Percentiles rank a stretch among this genome's conserved stretches.
Conservation (phyloP, 2,329 filamentous ascomycete genomes). For the Neonectria punicea region DNA sequence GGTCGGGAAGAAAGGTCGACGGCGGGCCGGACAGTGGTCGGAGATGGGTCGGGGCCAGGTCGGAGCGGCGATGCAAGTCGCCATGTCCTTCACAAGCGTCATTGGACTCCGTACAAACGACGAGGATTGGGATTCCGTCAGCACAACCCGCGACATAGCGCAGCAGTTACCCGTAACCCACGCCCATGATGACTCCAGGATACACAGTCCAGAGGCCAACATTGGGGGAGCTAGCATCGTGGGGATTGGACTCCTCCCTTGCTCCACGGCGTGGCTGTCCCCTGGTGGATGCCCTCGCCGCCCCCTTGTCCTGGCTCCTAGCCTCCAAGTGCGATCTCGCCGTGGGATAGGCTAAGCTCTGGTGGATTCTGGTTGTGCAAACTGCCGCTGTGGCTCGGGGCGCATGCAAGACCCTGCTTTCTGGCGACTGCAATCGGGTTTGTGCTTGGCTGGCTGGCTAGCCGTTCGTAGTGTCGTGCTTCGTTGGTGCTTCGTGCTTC, state of each 20-base stretch:
- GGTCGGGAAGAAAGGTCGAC: not conserved
- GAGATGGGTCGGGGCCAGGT: not conserved
- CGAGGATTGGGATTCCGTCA: not conserved
- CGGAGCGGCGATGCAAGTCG: not conserved
- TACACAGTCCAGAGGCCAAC: not conserved
- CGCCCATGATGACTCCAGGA: not conserved
- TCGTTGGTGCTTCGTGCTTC: not conserved
- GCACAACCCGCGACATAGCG: constrained; percentile 4
- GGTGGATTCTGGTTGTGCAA: constrained; percentile 19
- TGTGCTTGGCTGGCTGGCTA: constrained; percentile 22
- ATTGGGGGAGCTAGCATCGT: constrained; percentile 21
- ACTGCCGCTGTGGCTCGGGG: constrained; percentile 25
- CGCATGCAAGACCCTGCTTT: constrained; percentile 28
- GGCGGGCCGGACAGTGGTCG: not conserved
- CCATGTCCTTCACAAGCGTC: constrained; percentile 15
- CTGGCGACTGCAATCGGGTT: constrained; percentile 29
- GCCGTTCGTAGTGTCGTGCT: not conserved
- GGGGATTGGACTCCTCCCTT: constrained; percentile 18
- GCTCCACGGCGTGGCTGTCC: not conserved
- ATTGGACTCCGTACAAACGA: not conserved
- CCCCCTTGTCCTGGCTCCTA: constrained; percentile 27
- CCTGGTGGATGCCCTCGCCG: constrained; percentile 18
- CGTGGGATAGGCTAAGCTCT: constrained; percentile 13
- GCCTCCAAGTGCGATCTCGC: constrained; percentile 27
- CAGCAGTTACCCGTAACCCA: constrained; percentile 1